These are phyloP conservation scores for Leccinum uliginosum DNA, from an alignment of 768 basidiomycete species.

Conservation along the genomic window DNA sequence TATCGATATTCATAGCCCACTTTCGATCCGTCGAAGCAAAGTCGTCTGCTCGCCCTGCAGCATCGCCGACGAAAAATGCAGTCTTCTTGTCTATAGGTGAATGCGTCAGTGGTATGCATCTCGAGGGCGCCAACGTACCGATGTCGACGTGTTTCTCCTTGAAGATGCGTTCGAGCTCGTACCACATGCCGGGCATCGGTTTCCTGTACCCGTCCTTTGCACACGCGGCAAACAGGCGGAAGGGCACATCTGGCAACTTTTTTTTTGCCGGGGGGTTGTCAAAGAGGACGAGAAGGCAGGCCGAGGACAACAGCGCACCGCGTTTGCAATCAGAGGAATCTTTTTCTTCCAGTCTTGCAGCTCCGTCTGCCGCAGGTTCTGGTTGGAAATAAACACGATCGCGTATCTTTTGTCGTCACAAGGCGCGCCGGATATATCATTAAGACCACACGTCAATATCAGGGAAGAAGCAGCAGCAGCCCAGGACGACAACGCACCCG, in stretches of 20 bases:
- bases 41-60: conserved; percentile 76
- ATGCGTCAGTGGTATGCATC: neutral
- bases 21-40: conserved; percentile 82
- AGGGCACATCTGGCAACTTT: conserved; percentile 70
- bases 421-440: neutral
- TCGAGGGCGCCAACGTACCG: conserved; percentile 39
- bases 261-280: neutral
- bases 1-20: conserved; percentile 71
- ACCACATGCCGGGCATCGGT: conserved; percentile 87
- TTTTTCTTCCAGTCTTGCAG: conserved; percentile 75
- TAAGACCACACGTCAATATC: neutral
- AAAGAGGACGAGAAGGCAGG: neutral
- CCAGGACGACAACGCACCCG: conserved; percentile 46
- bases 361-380: conserved; percentile 47
- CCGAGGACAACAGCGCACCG: conserved; percentile 36
- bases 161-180: conserved; percentile 62
- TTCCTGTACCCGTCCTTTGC: conserved; percentile 76
- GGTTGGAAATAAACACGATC: conserved; percentile 80
- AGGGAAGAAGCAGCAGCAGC: no score
- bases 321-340: conserved; percentile 60
- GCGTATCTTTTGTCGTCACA: conserved; percentile 44
- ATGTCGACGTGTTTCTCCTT: conserved; percentile 54
- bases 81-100: conserved; percentile 49
- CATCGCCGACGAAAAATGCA: conserved; percentile 87
- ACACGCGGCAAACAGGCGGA: conserved; percentile 74